These are phyloP conservation scores for Pythium oligandrum DNA, from an alignment of 352 stramenopile species.

Conservation along the genomic window DNA sequence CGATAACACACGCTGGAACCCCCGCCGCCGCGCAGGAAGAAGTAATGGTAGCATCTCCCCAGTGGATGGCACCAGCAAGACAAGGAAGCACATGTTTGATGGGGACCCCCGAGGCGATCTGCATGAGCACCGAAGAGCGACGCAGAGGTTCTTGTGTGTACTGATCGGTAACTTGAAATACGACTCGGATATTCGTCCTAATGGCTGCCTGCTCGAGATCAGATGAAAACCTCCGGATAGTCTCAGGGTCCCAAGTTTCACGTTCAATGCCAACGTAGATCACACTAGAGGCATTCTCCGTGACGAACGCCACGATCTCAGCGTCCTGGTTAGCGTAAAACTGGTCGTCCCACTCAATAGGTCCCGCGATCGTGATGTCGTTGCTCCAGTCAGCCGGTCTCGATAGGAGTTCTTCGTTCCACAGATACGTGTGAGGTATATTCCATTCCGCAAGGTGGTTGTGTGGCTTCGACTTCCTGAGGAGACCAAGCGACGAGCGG, in stretches of 20 bases:
- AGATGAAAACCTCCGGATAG: slow-evolving; percentile 32
- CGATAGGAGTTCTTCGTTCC: slow-evolving; percentile 49
- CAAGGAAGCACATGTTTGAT: slow-evolving; percentile 31
- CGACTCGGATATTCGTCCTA: slow-evolving; percentile 33
- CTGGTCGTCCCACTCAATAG: slow-evolving; percentile 24
- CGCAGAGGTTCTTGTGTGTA: slow-evolving; percentile 18
- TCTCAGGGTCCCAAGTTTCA: slow-evolving; percentile 36
- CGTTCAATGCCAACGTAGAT: slow-evolving; percentile 53
- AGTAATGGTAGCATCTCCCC: slow-evolving; percentile 53
- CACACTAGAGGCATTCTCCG: slow-evolving; percentile 16
- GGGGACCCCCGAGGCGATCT: slow-evolving; percentile 37
- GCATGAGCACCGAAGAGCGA: slow-evolving; percentile 35
- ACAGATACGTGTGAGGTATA: slow-evolving; percentile 73
- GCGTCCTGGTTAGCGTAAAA: slow-evolving; percentile 12
- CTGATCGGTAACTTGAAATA: slow-evolving; percentile 54
- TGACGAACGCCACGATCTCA: slow-evolving; percentile 20
- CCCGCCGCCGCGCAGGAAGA: slow-evolving; percentile 37
- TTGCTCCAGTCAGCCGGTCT: slow-evolving; percentile 58
- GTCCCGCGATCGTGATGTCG: slow-evolving; percentile 54
- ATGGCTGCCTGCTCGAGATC: slow-evolving; percentile 37
- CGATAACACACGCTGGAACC: slow-evolving; percentile 46
- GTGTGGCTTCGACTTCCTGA: slow-evolving; percentile 25
- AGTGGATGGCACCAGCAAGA: slow-evolving; percentile 42
- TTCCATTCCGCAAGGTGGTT: slow-evolving; percentile 44
- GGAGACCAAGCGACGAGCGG: slow-evolving; percentile 44